A percentile compares a stretch with the other conserved stretches of the same genome.
Conservation (phyloP, 192 early-diverging fungal species). For the Neocallimastix lanati region DNA sequence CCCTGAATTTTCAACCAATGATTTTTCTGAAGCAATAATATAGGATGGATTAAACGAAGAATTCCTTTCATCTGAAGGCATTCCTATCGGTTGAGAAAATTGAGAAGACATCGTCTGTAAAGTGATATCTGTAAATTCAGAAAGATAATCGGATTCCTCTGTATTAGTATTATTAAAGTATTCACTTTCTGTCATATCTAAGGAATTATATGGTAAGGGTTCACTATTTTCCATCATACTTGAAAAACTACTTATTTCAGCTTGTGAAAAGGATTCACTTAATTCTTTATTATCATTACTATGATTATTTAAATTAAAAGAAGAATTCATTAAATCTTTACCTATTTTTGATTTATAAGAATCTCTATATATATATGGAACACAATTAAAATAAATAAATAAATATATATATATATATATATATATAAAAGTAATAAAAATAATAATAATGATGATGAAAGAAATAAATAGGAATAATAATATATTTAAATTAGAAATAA, state of each 20-base stretch:
- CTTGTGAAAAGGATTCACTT: not conserved
- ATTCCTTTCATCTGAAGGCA: not conserved
- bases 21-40: not conserved
- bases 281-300: too few species aligned
- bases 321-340: not conserved
- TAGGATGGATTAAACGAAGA: not conserved
- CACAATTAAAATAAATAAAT: too few species aligned
- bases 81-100: too few species aligned
- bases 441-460: too few species aligned
- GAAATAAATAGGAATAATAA: too few species aligned
- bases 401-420: too few species aligned
- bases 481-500: too few species aligned
- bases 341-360: not conserved
- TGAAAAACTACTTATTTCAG: not conserved
- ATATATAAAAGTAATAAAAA: too few species aligned
- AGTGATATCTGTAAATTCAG: too few species aligned
- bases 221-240: not conserved
- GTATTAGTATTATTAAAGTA: too few species aligned
- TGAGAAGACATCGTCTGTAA: not conserved
- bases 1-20: not conserved
- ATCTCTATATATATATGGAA: too few species aligned
- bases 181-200: not conserved
- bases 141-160: not conserved
- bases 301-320: not conserved
- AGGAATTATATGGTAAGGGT: not conserved